Conservation (phyloP, 106 monocot species). For the Ottelia alismoides region DNA sequence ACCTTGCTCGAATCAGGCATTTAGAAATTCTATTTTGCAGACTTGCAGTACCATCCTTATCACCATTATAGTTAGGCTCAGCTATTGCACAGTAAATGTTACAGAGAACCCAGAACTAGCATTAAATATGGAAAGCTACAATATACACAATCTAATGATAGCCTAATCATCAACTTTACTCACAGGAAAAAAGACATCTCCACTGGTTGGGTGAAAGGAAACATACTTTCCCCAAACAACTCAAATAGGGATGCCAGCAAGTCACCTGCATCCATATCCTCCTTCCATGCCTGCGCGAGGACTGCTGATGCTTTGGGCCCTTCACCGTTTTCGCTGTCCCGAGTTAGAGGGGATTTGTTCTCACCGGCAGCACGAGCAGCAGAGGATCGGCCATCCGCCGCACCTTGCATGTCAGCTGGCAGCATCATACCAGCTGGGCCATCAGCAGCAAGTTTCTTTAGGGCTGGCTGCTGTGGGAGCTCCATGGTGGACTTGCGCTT, state of each 20-base stretch:
- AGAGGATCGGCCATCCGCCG: constrained; percentile 29
- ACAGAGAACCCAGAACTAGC: too few species aligned
- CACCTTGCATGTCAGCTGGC: constrained; percentile 9
- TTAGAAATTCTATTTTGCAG: too few species aligned
- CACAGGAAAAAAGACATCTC: constrained; percentile 62
- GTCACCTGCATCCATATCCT: constrained; percentile 65
- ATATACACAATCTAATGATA: too few species aligned
- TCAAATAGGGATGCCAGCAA: constrained; percentile 63
- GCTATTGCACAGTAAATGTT: too few species aligned
- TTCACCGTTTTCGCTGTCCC: constrained; percentile 11
- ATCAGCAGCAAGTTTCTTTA: constrained; percentile 57
- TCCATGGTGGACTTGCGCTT: constrained; percentile 43
- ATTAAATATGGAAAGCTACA: too few species aligned
- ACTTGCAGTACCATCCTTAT: too few species aligned
- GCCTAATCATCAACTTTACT: too few species aligned
- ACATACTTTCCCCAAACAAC: constrained; percentile 78
- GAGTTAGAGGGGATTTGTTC: too few species aligned
- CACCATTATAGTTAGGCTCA: too few species aligned
- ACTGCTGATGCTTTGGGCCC: constrained; percentile 15
- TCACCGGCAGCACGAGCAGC: constrained; percentile 21
- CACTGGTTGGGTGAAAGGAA: constrained; percentile 58
- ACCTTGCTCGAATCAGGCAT: too few species aligned
- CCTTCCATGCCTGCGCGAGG: constrained; percentile 84
- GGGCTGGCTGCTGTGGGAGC: constrained; percentile 48
- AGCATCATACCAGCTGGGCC: constrained; percentile 14